These are phyloP conservation scores for Aspergillus nidulans DNA, from an alignment of 495 filamentous ascomycete genomes.

Conservation along the genomic window DNA sequence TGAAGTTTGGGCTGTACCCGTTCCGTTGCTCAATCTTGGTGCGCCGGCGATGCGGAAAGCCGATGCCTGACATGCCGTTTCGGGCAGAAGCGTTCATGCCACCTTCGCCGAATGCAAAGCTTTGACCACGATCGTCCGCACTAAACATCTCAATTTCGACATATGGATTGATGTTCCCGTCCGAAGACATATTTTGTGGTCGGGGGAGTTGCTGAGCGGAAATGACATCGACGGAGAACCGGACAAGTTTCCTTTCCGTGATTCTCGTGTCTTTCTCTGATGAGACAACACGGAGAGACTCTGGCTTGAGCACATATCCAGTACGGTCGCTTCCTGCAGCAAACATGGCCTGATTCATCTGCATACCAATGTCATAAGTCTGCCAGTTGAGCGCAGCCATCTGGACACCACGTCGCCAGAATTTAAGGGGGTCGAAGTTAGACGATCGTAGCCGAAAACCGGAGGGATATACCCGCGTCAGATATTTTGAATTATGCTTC, in stretches of 20 bases:
- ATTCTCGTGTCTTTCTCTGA: slow-evolving; percentile 35
- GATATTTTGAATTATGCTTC: slow-evolving; percentile 82
- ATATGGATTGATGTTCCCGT: slow-evolving; percentile 82
- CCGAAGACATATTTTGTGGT: slow-evolving; percentile 61
- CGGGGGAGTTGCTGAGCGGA: slow-evolving; percentile 93
- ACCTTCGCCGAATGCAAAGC: slow-evolving; percentile 58
- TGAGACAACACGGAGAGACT: slow-evolving; percentile 64
- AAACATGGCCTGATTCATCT: slow-evolving; percentile 98
- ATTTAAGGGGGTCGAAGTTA: slow-evolving; percentile 88
- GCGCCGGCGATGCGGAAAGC: slow-evolving; percentile 69
- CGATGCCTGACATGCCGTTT: slow-evolving; percentile 65
- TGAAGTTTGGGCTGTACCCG: slow-evolving; percentile 86
- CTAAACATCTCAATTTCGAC: slow-evolving; percentile 92
- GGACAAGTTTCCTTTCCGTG: slow-evolving; percentile 66
- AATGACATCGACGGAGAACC: slow-evolving; percentile 80
- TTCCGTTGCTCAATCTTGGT: slow-evolving; percentile 78
- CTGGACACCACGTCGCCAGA: slow-evolving; percentile 93
- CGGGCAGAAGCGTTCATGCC: slow-evolving; percentile 67
- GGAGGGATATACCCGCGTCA: slow-evolving; percentile 92
- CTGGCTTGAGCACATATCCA: slow-evolving; percentile 91
- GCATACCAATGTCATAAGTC: slow-evolving; percentile 90
- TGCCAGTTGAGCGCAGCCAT: slow-evolving; percentile 99
- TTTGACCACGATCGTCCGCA: slow-evolving; percentile 80
- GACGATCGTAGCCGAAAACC: slow-evolving; percentile 72
- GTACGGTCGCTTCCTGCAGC: slow-evolving; percentile 81